A percentile compares a stretch with the other conserved stretches of the same genome.
Conservation (phyloP, 768 basidiomycete genomes). For the Boletellus emodensis region DNA sequence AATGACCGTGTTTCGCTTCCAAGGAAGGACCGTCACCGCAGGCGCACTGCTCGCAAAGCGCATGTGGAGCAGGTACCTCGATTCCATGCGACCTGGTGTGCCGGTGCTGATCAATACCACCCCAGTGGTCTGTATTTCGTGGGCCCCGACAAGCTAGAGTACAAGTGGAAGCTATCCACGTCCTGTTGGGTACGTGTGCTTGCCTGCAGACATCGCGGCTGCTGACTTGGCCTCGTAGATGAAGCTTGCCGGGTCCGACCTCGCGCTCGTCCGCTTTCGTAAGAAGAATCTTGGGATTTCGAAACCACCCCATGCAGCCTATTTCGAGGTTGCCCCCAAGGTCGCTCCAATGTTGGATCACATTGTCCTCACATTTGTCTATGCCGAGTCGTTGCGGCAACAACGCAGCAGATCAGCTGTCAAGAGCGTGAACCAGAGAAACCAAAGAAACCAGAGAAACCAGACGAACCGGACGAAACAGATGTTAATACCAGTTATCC, state of each 20-base stretch:
- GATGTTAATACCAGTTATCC: no score
- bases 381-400: background rate
- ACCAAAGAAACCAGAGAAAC: no score
- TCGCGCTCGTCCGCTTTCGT: background rate
- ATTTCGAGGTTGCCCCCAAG: constrained; percentile 6
- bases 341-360: constrained; percentile 11
- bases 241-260: background rate
- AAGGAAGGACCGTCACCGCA: background rate
- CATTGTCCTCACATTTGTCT: constrained; percentile 15
- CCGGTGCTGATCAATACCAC: background rate
- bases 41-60: background rate
- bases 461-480: no score
- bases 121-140: constrained; percentile 24
- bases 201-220: no score
- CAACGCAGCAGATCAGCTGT: background rate
- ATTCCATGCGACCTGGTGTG: no score
- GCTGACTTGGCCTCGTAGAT: background rate
- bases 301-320: constrained; percentile 2
- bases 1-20: constrained; percentile 1
- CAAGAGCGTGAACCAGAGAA: no score
- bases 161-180: constrained; percentile 23
- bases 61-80: background rate
- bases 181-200: constrained; percentile 14
- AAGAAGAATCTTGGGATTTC: background rate
- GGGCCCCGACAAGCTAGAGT: constrained; percentile 23